phyloP scores from a whole-genome alignment of 768 basidiomycete genomes.

The Kwoniella bestiolae region DNA sequence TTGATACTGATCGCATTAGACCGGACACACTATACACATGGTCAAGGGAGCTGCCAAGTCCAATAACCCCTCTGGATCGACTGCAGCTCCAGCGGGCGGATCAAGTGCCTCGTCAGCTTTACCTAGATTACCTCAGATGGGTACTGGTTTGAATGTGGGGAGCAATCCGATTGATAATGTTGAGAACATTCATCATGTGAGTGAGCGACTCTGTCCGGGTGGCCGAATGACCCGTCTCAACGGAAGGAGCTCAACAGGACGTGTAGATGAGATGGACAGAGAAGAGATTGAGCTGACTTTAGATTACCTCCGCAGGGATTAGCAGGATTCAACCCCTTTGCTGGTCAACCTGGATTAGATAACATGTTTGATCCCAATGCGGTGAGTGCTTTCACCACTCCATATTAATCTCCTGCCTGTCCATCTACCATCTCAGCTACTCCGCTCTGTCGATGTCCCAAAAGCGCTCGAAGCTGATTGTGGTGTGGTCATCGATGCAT shows the following conservation, averaged over 20 bases:
- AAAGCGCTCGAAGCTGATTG: not conserved
- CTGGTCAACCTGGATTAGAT: constrained; percentile 72
- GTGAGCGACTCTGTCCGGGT: no score
- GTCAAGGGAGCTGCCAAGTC: constrained; percentile 79
- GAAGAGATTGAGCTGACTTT: no score
- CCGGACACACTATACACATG: constrained; percentile 85
- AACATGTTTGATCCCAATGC: constrained; percentile 94
- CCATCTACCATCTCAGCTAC: no score
- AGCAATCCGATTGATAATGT: constrained; percentile 65
- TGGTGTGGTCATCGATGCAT: not conserved
- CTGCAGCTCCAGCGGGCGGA: constrained; percentile 44
- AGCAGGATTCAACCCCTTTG: constrained; percentile 78
- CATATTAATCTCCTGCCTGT: no score
- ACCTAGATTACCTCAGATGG: constrained; percentile 71
- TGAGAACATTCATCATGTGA: constrained; percentile 51
- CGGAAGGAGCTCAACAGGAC: not conserved
- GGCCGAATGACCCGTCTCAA: no score
- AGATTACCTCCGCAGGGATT: constrained; percentile 28
- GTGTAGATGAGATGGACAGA: no score
- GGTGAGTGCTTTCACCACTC: no score
- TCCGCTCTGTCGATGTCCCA: no score
- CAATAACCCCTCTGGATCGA: constrained; percentile 57
- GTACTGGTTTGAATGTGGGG: constrained; percentile 81
- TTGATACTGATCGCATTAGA: constrained; percentile 24
- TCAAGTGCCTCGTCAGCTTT: constrained; percentile 62